Evolutionary conservation across 345 rosid species (phyloP).

Genomic region (Rhodamnia rubescens): DNA sequence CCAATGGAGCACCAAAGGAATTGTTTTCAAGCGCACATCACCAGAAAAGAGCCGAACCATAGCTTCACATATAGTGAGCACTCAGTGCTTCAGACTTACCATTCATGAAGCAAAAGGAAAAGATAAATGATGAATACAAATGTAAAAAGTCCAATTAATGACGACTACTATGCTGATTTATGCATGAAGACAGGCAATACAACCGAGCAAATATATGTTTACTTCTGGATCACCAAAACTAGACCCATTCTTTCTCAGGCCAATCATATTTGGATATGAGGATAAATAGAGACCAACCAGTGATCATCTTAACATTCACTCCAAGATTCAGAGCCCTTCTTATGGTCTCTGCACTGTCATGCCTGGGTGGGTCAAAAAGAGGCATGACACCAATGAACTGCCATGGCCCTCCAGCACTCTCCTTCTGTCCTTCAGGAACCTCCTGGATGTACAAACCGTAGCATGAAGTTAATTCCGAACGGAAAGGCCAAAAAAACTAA

Average conservation of each 20-base stretch:
- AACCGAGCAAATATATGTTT: background rate
- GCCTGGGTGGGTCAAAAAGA: conserved; percentile 98
- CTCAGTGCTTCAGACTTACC: background rate
- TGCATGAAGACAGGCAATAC: background rate
- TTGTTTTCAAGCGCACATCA: background rate
- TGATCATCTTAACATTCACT: conserved; percentile 96
- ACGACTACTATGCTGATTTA: background rate
- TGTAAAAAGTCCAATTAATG: background rate
- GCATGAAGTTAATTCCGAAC: background rate
- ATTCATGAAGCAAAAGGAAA: background rate
- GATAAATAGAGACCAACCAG: conserved; percentile 32
- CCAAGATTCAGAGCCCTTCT: conserved; percentile 93
- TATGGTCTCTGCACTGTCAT: conserved; percentile 96
- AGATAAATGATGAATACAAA: background rate
- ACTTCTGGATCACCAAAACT: background rate
- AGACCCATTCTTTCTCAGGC: background rate
- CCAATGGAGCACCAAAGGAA: background rate
- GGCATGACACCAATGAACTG: conserved; percentile 96
- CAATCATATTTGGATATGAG: background rate
- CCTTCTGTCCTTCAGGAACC: conserved; percentile 84
- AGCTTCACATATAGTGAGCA: background rate
- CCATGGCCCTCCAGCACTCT: conserved; percentile 93
- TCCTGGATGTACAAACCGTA: conserved; percentile 29
- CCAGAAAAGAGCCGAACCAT: background rate
- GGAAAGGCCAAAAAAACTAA: background rate